phyloP scores from a whole-genome alignment of 257 asterid genomes.

The Solanum rostratum region DNA sequence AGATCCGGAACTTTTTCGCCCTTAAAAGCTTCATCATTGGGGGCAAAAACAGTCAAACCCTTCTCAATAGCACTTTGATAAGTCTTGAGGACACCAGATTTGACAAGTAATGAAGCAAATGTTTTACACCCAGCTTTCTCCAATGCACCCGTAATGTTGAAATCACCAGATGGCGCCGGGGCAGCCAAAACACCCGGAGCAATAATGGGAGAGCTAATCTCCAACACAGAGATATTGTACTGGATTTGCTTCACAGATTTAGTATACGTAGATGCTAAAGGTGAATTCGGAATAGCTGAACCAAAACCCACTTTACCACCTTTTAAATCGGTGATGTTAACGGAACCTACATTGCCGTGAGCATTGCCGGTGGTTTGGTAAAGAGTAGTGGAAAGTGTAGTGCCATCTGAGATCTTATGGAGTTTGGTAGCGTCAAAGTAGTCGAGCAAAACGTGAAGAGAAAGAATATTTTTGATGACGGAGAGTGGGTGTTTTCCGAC shows the following conservation, averaged over 20 bases:
- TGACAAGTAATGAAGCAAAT: slow-evolving; percentile 39
- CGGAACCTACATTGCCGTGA: slow-evolving; percentile 62
- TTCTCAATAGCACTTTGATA: slow-evolving; percentile 40
- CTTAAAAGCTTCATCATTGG: slow-evolving; percentile 89
- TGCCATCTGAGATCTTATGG: slow-evolving; percentile 75
- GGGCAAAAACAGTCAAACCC: slow-evolving; percentile 81
- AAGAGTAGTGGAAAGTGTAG: slow-evolving; percentile 76
- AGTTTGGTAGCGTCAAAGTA: slow-evolving; percentile 74
- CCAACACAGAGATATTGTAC: slow-evolving; percentile 67
- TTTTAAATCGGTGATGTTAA: slow-evolving; percentile 70
- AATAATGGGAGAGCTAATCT: slow-evolving; percentile 63
- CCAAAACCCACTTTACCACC: slow-evolving; percentile 95
- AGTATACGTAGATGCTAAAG: slow-evolving; percentile 39
- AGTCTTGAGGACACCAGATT: slow-evolving; percentile 55
- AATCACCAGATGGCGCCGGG: slow-evolving; percentile 43
- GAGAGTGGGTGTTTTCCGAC: slow-evolving; percentile 58
- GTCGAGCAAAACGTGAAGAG: slow-evolving; percentile 82
- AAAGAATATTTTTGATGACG: slow-evolving; percentile 45
- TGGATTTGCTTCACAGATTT: slow-evolving; percentile 57
- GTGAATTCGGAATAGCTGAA: slow-evolving; percentile 66
- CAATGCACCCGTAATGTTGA: slow-evolving; percentile 54
- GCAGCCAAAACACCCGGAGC: slow-evolving; percentile 59
- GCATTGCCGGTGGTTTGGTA: slow-evolving; percentile 94
- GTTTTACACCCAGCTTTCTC: slow-evolving; percentile 92
- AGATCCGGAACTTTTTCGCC: slow-evolving; percentile 54